Evolutionary conservation across 768 basidiomycete species (phyloP), one percentile per base, ranked within the genome.

Genomic region (Amanita inopinata): DNA sequence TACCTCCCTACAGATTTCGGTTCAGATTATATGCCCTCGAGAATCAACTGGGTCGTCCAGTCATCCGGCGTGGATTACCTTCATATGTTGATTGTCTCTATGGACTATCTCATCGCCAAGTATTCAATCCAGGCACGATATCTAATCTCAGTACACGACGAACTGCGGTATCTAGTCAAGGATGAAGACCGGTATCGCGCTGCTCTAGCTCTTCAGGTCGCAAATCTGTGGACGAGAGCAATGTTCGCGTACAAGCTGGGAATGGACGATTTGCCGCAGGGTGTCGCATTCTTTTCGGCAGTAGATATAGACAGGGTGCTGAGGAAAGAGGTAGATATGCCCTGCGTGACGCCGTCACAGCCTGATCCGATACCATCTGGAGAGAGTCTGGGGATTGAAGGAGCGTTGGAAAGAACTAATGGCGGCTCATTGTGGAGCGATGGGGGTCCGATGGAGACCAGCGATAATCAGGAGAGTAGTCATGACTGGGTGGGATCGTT

Each of bases 41-140:
- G 96, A 32, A 93, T 98, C 65, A 99, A 99, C 56, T 98, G 96
- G 96, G 96, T 93, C 37, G 96, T 98, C 4, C 96, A 98, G 55
- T 97, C 93, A 3, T 96, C 92, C 0, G 96, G 94, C 3, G 94
- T 98, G 32, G 96, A 98, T 60, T 98, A 99, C 56, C 80, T 98
- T 6, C 96, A 99, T 55, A 78, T 99, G 28, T 75, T 98, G 46
- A 90, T 99, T 54, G 89, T 93, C 35, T 76, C 90, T 4, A 98
- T 97, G 93, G 78, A 91, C 47, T 72, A 94, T 57, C 75, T 99
- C 27, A 79, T 83, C 43, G 59, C 62, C 33, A 80, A 76, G 41
- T 98, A 93, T 64, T 63, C 74, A 50, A 96, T 98, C 54, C 55
- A 83, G 8, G 93, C 93, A 1, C 76, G 96, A 5, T 99, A 94